phyloP scores from a whole-genome alignment of 2,329 filamentous ascomycete genomes.

The Ploettnerulaceae sp. region DNA sequence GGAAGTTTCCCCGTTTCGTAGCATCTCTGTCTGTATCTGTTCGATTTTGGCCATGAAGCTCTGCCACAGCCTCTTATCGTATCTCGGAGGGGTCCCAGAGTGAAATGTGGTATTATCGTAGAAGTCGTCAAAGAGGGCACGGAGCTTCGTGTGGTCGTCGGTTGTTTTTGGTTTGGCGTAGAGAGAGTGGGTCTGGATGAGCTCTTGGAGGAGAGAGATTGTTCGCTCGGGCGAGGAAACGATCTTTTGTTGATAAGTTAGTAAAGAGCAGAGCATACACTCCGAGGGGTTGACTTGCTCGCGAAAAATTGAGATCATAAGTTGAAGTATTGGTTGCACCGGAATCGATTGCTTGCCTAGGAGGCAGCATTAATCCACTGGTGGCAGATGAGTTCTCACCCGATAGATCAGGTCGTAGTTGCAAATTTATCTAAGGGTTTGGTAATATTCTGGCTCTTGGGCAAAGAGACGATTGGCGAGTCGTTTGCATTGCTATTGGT shows the following conservation, averaged over 20 bases:
- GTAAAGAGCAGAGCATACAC: too few relatives aligned
- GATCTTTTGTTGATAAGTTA: neutral
- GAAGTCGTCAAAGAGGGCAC: constrained; percentile 1
- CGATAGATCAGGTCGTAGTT: too few relatives aligned
- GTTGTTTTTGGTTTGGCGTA: neutral
- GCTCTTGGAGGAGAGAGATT: neutral
- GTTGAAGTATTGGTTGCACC: too few relatives aligned
- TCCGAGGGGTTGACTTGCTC: too few relatives aligned
- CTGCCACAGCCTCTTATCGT: constrained; percentile 1
- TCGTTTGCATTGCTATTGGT: too few relatives aligned
- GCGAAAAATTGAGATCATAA: too few relatives aligned
- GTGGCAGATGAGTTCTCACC: too few relatives aligned
- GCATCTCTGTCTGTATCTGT: neutral
- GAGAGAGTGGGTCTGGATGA: neutral
- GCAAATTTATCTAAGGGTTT: too few relatives aligned
- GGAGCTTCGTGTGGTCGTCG: neutral
- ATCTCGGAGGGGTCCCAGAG: neutral
- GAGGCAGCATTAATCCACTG: too few relatives aligned
- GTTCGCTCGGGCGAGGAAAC: neutral
- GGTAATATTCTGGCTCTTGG: too few relatives aligned
- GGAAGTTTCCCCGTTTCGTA: neutral
- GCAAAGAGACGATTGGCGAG: too few relatives aligned
- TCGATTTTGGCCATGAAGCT: neutral
- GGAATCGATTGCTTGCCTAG: too few relatives aligned
- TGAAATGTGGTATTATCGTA: neutral